Evolutionary conservation across 495 filamentous ascomycete species (phyloP), one percentile per base, ranked within the genome.

Genomic region (Talaromyces thailandensis): DNA sequence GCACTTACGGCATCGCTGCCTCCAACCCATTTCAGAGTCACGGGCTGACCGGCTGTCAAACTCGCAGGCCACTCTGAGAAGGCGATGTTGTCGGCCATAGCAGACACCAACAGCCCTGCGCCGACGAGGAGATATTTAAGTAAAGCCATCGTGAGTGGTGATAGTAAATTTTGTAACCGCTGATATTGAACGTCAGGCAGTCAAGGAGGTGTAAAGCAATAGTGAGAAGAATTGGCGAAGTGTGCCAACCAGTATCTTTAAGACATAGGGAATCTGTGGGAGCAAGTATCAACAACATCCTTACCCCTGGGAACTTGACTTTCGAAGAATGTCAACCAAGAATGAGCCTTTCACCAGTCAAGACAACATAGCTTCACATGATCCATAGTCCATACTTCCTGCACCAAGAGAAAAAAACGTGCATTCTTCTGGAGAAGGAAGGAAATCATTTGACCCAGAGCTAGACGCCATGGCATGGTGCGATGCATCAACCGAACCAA

Each of bases 1-100:
- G 16, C 14, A 60, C 70, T 64, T 72, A 78, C 75, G 28, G 65
- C 62, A 40, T 65, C 64, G 48, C 69, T 64, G 28, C 71, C 76
- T 58, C 79, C 76, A 1, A 60, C 64, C 80, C 80, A 82, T 53
- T 66, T 71, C 2, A 82, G 58, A 7, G 68, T 76, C 11, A 75
- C 68, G 11, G 75, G 68, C 62, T 75, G 67, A 29, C 78, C 79
- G 32, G 78, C 70, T 14, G 67, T 51, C 51, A 82, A 64, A 32
- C 68, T 68, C 14, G 67, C 62, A 6, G 80, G 80, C 69, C 74
- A 76, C 23, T 70, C 66, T 12, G 77, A 79, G 68, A 81, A 82
- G 12, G 75, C 65, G 24, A 80, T 57, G 26, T 45, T 66, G 29
- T 75, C 66, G 21, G 74, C 73, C 18, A 77, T 61, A 43, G 66